Base-by-base conservation (phyloP, 768 basidiomycete species). In the Sarcomyxa edulis region DNA sequence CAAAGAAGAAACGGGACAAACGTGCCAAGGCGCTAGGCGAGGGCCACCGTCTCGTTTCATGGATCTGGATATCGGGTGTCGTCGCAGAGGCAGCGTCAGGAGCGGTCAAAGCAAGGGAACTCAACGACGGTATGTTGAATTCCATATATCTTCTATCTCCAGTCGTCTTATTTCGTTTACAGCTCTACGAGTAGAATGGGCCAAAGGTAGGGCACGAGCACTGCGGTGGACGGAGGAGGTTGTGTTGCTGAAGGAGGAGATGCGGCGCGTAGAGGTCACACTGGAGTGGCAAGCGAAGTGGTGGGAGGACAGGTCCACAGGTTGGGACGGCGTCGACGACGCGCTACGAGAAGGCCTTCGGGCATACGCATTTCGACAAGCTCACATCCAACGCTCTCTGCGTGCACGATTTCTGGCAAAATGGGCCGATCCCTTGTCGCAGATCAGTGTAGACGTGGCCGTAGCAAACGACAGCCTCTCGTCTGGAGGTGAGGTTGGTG, bases 41-140 rank as follows among this genome's bases (percentile, higher is more conserved):
- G 32, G 43, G 39, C n/a, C 32, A 25, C 6, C 26, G 35, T 19
- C 14, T 21, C 7, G 15, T 40, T 16, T 44, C 32, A n/a, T 44
- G 43, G 43, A 44, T 44, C 43, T 44, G 43, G 39, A 30, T 28
- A n/a, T n/a, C n/a, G n/a, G n/a, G n/a, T n/a, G n/a, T n/a, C n/a
- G 27, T 18, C 19, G 22, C 22, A 9, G 24, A 20, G n/a, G 29
- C 23, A 10, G 31, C 22, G 24, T 25, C 20, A 20, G 35, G 30
- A 19, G 31, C 12, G 11, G 40, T 14, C 8, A n/a, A 44, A 11
- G 10, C n/a, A 26, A 21, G 24, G 7, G n/a, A n/a, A n/a, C 23
- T 43, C 20, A 24, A 42, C 28, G 35, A 42, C 4, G 32, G 40
- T 42, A 27, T 11, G 39, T 19, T 36, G 8, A 36, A 7, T 25